A percentile compares a stretch with the other conserved stretches of the same genome.
Conservation (phyloP, 78 protist genomes). For the Speleostelium caveatum region DNA sequence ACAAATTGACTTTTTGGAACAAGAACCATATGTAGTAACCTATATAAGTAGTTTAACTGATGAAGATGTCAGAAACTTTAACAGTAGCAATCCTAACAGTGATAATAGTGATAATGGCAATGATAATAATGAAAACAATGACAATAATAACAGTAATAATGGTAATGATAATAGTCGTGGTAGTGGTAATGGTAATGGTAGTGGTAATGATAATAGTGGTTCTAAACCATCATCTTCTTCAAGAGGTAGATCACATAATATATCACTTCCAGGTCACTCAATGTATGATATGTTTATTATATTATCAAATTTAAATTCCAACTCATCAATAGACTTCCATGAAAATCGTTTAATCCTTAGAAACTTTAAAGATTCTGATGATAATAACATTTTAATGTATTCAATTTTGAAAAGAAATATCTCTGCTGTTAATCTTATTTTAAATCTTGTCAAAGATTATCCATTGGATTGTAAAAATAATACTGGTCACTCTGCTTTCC, state of each 20-base stretch:
- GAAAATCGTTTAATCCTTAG: neutral
- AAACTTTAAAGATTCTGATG: neutral
- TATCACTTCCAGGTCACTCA: conserved; percentile 12
- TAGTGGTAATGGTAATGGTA: neutral
- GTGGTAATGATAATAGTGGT: neutral
- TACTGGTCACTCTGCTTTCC: too few species aligned
- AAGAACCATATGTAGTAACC: neutral
- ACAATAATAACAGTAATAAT: neutral
- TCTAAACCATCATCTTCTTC: conserved; percentile 16
- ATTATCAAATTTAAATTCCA: conserved; percentile 3
- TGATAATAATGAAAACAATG: neutral
- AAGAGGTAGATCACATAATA: neutral
- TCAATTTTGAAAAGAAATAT: neutral
- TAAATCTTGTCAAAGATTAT: neutral
- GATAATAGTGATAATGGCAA: conserved; percentile 1
- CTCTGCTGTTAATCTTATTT: neutral
- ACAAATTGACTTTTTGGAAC: neutral
- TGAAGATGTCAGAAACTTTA: neutral
- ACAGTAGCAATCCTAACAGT: neutral
- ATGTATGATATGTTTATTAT: neutral
- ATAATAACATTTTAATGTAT: too few species aligned
- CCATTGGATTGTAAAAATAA: neutral
- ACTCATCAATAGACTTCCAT: neutral
- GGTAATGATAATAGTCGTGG: neutral
- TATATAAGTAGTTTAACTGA: neutral